phyloP scores from a whole-genome alignment of 192 early-diverging fungal genomes.

The Backusella australiensis region DNA sequence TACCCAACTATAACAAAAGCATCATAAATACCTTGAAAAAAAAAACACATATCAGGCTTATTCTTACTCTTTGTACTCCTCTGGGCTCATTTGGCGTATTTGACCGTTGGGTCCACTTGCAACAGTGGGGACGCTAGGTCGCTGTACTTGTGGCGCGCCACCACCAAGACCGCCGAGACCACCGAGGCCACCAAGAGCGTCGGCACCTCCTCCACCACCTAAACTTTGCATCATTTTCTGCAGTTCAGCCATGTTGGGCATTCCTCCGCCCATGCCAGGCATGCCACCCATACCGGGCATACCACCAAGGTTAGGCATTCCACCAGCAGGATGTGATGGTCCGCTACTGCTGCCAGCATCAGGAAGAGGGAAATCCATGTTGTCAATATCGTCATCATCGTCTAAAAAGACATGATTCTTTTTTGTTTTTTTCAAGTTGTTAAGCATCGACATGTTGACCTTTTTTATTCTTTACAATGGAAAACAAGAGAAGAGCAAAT shows the following conservation, averaged over 20 bases:
- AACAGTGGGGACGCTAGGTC: neutral
- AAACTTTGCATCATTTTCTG: conserved; percentile 20
- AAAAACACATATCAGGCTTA: no score
- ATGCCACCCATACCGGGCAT: neutral
- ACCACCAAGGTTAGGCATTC: conserved; percentile 4
- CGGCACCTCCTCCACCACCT: neutral
- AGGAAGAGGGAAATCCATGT: conserved; percentile 53
- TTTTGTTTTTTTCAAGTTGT: conserved; percentile 41
- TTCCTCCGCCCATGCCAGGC: neutral
- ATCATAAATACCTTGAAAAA: no score
- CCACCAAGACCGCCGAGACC: neutral
- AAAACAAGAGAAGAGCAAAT: no score
- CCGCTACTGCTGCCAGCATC: conserved; percentile 16
- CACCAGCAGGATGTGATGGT: neutral
- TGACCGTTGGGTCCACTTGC: conserved; percentile 18
- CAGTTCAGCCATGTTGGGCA: conserved; percentile 9
- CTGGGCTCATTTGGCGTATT: conserved; percentile 24
- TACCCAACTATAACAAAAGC: conserved; percentile 51
- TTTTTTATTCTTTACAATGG: no score
- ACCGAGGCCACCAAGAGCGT: neutral
- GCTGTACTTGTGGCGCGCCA: neutral
- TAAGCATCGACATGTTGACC: conserved; percentile 28
- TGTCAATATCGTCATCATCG: conserved; percentile 48
- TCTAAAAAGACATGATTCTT: conserved; percentile 45
- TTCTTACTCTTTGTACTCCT: conserved; percentile 35